Percentiles rank a stretch among this genome's conserved stretches.
These are phyloP conservation scores for Chrysanthemum seticuspe DNA, from an alignment of 129 eudicot genomes.

Conservation along the genomic window DNA sequence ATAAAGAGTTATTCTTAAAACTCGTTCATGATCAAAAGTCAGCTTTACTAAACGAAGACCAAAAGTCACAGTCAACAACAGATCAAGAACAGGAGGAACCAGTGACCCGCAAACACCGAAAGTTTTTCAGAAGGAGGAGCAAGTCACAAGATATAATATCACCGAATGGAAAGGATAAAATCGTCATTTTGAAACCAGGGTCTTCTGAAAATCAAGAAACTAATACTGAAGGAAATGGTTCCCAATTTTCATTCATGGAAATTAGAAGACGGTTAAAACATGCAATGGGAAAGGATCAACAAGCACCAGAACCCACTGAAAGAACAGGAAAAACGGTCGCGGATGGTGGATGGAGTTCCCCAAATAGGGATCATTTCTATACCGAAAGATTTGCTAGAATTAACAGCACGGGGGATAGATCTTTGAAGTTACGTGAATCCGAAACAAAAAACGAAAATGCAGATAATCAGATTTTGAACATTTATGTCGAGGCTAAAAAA, in stretches of 20 bases:
- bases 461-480: slow-evolving; percentile 52
- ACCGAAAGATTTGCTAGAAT: slow-evolving; percentile 61
- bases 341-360: slow-evolving; percentile 72
- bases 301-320: slow-evolving; percentile 7
- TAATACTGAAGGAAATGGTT: slow-evolving; percentile 37
- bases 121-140: slow-evolving; percentile 74
- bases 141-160: slow-evolving; percentile 67
- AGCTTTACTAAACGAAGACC: slow-evolving; percentile 43
- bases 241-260: slow-evolving; percentile 65
- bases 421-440: slow-evolving; percentile 38
- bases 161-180: slow-evolving; percentile 42
- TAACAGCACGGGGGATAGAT: slow-evolving; percentile 43
- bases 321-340: slow-evolving; percentile 20
- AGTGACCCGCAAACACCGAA: slow-evolving; percentile 46
- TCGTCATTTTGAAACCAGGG: slow-evolving; percentile 87
- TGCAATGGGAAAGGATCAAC: slow-evolving; percentile 75
- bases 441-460: slow-evolving; percentile 20
- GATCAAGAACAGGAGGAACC: slow-evolving; percentile 38
- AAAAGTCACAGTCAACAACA: slow-evolving; percentile 34
- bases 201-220: slow-evolving; percentile 39
- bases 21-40: slow-evolving; percentile 72
- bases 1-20: slow-evolving; percentile 64
- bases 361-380: slow-evolving; percentile 82
- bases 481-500: slow-evolving; percentile 80
- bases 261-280: slow-evolving; percentile 38